phyloP scores from a whole-genome alignment of 2,329 filamentous ascomycete genomes.

The Rhexocercosporidium sp. region DNA sequence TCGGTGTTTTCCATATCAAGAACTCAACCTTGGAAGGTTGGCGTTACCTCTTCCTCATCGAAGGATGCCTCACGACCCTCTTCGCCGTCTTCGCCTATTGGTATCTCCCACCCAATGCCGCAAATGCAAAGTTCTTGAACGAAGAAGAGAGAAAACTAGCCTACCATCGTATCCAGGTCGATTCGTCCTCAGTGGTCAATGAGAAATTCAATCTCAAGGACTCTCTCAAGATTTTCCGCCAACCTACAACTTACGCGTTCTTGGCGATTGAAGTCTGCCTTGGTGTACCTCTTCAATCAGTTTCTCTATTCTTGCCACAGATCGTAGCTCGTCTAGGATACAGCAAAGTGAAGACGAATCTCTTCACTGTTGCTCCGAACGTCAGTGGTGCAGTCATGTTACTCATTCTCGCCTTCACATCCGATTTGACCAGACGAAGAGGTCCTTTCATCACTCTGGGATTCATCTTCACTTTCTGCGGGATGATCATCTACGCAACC shows the following conservation, averaged over 20 bases:
- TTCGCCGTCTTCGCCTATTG: conserved; percentile 44
- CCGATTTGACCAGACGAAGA: conserved; percentile 55
- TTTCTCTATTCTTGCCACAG: conserved; percentile 59
- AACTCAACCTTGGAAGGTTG: conserved; percentile 53
- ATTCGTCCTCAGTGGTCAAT: conserved; percentile 68
- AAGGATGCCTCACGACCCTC: conserved; percentile 34
- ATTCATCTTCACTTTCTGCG: conserved; percentile 75
- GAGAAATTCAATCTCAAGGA: conserved; percentile 58
- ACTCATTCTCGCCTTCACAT: conserved; percentile 72
- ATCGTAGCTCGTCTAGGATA: conserved; percentile 57
- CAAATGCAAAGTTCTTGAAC: conserved; percentile 40
- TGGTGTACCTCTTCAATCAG: conserved; percentile 62
- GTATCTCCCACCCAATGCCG: conserved; percentile 44
- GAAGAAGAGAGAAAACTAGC: conserved; percentile 42
- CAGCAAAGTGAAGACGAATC: conserved; percentile 66
- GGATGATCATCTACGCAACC: conserved; percentile 79
- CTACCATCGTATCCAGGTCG: conserved; percentile 47
- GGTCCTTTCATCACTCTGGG: conserved; percentile 75
- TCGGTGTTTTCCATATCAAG: conserved; percentile 58
- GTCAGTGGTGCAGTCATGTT: conserved; percentile 75
- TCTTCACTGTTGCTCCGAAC: conserved; percentile 84
- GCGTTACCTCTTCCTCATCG: conserved; percentile 58
- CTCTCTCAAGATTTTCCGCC: conserved; percentile 55
- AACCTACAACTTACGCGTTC: conserved; percentile 50
- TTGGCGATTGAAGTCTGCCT: conserved; percentile 62